Base-by-base conservation (phyloP, 176 grass and related monocot genomes). In the Saccharum spontaneum region DNA sequence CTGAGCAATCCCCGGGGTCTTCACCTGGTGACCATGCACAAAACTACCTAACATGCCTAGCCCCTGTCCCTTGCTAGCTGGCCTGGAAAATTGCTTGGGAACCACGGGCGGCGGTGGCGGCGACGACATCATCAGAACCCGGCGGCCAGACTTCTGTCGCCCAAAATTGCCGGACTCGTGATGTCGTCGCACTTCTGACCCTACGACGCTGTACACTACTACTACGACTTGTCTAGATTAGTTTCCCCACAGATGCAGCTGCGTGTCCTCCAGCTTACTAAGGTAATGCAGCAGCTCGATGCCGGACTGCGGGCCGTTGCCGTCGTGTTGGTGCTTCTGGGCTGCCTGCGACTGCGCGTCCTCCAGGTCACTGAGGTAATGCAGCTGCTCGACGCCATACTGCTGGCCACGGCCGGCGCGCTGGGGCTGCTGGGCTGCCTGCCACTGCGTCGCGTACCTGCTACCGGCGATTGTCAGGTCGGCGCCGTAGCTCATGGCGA, bases 71-170 rank as follows among this genome's bases (percentile, higher is more conserved):
- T 45, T 26, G 24, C 17, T 44, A 7, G 44, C 4, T 54, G 77
- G 59, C 60, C 22, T 5, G 38, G 64, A 68, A 77, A 68, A 55
- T 26, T 20, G 63, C 73, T 28, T 10, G n/a, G 74, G 55, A 61
- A 44, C 46, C 5, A 18, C 55, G 44, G 57, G 59, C 18, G 16
- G 62, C 64, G 54, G 24, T n/a, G 72, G 50, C 9, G 22, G 48
- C 52, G 79, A 48, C 71, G 62, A 62, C 71, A 76, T 76, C 34
- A 26, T 79, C 26, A 23, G 49, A 77, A 70, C 55, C 80, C 40
- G 52, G 80, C 30, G 49, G 64, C 66, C 30, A 28, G 49, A 57
- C 23, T 0, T 69, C 30, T 44, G 12, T 26, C 10, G 18, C 50
- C 64, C 66, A 65, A 78, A 78, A 71, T 88, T 28, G 28, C 28